phyloP scores from a whole-genome alignment of 2,329 filamentous ascomycete species.

The Plectosphaerella plurivora region DNA sequence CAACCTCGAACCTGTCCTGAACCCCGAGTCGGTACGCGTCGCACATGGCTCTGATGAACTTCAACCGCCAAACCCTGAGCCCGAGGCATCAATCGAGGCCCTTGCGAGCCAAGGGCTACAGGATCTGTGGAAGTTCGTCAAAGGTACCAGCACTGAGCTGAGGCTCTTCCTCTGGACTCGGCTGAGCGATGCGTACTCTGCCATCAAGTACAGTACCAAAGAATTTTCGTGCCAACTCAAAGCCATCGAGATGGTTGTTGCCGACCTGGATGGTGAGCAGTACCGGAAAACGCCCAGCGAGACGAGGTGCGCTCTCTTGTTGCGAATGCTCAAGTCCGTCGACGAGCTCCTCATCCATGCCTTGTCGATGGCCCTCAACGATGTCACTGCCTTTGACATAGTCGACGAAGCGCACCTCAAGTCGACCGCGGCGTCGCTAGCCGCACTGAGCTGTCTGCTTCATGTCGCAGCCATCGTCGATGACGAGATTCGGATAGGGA shows the following conservation, averaged over 20 bases:
- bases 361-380: constrained; percentile 64
- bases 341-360: constrained; percentile 72
- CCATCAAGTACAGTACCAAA: constrained; percentile 81
- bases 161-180: constrained; percentile 86
- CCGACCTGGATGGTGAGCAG: constrained; percentile 57
- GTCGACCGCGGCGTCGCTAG: constrained; percentile 67
- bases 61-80: constrained; percentile 7
- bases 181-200: constrained; percentile 82
- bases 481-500: constrained; percentile 77
- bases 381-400: constrained; percentile 72
- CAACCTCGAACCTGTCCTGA: constrained; percentile 85
- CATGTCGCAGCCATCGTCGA: constrained; percentile 79
- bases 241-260: constrained; percentile 78
- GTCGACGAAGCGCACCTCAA: constrained; percentile 75
- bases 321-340: constrained; percentile 74
- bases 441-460: constrained; percentile 67
- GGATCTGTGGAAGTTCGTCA: constrained; percentile 82
- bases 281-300: constrained; percentile 54
- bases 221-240: constrained; percentile 82
- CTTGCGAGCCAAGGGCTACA: constrained; percentile 54
- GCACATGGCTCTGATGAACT: too few relatives aligned
- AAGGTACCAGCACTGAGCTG: constrained; percentile 75
- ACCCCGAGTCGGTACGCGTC: constrained; percentile 57
- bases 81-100: constrained; percentile 34
- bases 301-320: constrained; percentile 64